Percentiles rank a stretch among this genome's conserved stretches.
These are phyloP conservation scores for Dissophora globulifera DNA, from an alignment of 192 early-diverging fungal species.

Conservation along the genomic window DNA sequence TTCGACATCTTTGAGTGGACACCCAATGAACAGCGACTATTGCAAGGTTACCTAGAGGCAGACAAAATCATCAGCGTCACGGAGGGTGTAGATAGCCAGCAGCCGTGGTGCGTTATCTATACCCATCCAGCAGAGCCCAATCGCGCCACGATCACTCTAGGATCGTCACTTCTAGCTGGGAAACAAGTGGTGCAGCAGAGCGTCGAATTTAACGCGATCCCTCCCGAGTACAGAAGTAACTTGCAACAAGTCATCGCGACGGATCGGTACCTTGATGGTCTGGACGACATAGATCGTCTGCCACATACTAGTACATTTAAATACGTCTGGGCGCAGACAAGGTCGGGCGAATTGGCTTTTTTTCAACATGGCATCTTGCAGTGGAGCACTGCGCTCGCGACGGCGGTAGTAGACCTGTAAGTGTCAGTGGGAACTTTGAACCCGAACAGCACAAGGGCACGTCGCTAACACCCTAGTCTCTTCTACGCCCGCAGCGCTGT, in stretches of 20 bases:
- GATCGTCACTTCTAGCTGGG: not conserved
- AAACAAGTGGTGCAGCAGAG: not conserved
- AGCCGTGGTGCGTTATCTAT: constrained; percentile 8
- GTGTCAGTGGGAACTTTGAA: constrained; percentile 5
- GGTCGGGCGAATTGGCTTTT: constrained; percentile 11
- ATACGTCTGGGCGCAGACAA: constrained; percentile 25
- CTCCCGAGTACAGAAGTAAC: constrained; percentile 12
- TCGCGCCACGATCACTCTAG: not conserved
- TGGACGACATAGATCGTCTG: not conserved
- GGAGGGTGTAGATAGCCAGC: not conserved
- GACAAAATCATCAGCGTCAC: constrained; percentile 5
- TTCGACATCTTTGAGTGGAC: constrained; percentile 30
- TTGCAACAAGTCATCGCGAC: not conserved
- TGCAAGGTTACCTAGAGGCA: constrained; percentile 9
- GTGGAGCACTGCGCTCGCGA: constrained; percentile 13
- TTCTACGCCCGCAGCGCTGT: constrained; percentile 1
- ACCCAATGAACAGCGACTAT: constrained; percentile 9
- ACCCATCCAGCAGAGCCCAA: not conserved
- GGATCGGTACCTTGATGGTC: not conserved
- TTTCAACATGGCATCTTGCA: constrained; percentile 13
- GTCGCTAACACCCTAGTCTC: too few relatives aligned
- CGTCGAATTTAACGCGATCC: constrained; percentile 1
- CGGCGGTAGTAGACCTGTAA: constrained; percentile 2
- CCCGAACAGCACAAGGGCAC: too few relatives aligned
- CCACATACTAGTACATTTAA: not conserved